These are phyloP conservation scores for Castanea crenata DNA, from an alignment of 306 rosid species.

Conservation along the genomic window DNA sequence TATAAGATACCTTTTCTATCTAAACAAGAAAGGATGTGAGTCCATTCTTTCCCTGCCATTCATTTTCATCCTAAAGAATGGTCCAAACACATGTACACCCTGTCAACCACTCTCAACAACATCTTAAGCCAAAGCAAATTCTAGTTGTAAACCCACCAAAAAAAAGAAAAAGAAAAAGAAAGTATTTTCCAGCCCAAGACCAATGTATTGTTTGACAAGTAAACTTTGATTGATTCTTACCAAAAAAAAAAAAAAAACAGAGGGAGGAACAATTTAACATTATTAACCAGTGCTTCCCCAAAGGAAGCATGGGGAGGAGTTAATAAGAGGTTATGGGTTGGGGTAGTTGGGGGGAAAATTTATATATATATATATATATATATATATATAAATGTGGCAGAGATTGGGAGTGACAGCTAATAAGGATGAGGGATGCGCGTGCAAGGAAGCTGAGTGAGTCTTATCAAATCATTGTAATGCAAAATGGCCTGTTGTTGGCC, in stretches of 20 bases:
- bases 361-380: neutral
- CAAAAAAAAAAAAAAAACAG: neutral
- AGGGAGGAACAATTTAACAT: conserved; percentile 7
- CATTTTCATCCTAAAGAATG: no score
- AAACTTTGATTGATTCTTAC: no score
- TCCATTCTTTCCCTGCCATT: no score
- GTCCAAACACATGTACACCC: no score
- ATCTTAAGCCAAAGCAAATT: no score
- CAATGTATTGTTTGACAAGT: no score
- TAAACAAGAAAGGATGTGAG: no score
- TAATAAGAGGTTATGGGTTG: conserved; percentile 53
- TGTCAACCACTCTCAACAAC: no score
- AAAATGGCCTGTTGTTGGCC: conserved; percentile 22
- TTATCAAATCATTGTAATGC: conserved; percentile 41
- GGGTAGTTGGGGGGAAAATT: conserved; percentile 30
- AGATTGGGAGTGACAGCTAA: conserved; percentile 56
- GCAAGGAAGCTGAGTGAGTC: conserved; percentile 36
- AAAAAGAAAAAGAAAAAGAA: no score
- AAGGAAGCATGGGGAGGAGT: conserved; percentile 74
- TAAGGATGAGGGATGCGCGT: conserved; percentile 43
- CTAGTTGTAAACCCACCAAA: no score
- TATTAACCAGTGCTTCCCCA: conserved; percentile 44
- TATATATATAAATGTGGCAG: conserved; percentile 5
- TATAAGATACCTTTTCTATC: no score
- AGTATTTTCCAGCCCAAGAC: no score